Evolutionary conservation across 148 eudicot genomes (phyloP).

Genomic region (Diospyros kaki): DNA sequence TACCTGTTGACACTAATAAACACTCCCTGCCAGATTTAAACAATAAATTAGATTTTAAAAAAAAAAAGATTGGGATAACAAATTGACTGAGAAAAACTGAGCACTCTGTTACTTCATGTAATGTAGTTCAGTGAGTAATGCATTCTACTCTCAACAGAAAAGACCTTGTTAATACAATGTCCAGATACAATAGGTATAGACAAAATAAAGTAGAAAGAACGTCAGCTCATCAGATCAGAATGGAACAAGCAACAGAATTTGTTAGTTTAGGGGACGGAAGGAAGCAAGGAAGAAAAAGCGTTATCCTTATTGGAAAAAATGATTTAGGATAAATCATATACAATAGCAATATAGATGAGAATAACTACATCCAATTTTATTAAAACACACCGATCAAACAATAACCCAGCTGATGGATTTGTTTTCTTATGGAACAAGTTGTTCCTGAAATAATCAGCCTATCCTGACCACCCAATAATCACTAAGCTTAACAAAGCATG

Average conservation of each 20-base stretch:
- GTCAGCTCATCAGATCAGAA: not conserved
- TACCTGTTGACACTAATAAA: slow-evolving; percentile 60
- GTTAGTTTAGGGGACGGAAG: not conserved
- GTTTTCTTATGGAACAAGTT: no score
- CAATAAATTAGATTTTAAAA: slow-evolving; percentile 4
- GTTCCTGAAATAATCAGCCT: not conserved
- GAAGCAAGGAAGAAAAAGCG: not conserved
- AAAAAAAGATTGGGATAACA: not conserved
- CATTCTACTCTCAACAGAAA: not conserved
- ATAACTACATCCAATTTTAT: not conserved
- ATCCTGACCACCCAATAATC: not conserved
- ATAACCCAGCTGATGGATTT: not conserved
- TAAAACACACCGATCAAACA: not conserved
- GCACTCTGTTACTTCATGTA: not conserved
- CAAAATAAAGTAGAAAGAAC: not conserved
- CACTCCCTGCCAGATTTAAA: slow-evolving; percentile 46
- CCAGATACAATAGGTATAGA: not conserved
- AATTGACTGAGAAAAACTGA: not conserved
- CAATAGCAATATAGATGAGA: not conserved
- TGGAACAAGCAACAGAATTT: not conserved
- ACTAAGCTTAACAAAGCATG: not conserved
- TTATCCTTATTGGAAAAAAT: not conserved
- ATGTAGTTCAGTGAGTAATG: not conserved
- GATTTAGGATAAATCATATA: not conserved
- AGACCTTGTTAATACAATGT: not conserved